These are phyloP conservation scores for Wickerhamomyces rabaulensis DNA, from an alignment of 805 yeast species.

Conservation along the genomic window DNA sequence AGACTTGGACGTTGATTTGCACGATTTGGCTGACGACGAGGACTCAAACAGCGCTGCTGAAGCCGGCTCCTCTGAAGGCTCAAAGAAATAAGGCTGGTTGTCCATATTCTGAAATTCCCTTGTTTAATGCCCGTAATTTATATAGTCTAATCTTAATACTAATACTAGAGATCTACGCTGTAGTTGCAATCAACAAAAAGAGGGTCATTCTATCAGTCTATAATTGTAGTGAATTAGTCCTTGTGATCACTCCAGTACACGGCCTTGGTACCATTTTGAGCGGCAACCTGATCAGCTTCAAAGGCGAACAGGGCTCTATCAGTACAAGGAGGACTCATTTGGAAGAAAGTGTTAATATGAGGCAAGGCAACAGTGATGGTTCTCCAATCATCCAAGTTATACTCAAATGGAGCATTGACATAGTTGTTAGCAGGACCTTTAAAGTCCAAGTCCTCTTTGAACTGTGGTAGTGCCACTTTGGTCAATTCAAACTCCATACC, in stretches of 20 bases:
- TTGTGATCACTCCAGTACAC: no score
- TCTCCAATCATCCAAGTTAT: conserved; percentile 5
- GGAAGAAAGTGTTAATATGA: conserved; percentile 17
- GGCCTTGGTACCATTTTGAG: no score
- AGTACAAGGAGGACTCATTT: conserved; percentile 21
- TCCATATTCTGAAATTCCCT: background rate
- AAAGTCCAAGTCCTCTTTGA: conserved; percentile 13
- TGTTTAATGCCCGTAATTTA: background rate
- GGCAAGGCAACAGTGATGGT: conserved; percentile 10
- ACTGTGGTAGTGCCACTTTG: conserved; percentile 31
- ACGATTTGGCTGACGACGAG: conserved; percentile 6
- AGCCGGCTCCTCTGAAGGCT: conserved; percentile 2
- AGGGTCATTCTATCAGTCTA: no score
- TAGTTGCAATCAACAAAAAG: no score
- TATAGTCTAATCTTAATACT: background rate
- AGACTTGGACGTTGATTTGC: conserved; percentile 16
- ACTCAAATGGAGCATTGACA: conserved; percentile 5
- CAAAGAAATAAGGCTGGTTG: background rate
- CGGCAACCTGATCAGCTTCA: no score
- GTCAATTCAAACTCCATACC: conserved; percentile 30
- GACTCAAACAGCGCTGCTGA: background rate
- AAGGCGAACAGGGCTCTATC: conserved; percentile 3
- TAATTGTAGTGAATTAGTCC: no score
- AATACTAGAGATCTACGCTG: background rate
- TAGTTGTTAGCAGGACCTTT: conserved; percentile 14